phyloP scores from a whole-genome alignment of 148 eudicot genomes.

The Rhododendron mucronatum region DNA sequence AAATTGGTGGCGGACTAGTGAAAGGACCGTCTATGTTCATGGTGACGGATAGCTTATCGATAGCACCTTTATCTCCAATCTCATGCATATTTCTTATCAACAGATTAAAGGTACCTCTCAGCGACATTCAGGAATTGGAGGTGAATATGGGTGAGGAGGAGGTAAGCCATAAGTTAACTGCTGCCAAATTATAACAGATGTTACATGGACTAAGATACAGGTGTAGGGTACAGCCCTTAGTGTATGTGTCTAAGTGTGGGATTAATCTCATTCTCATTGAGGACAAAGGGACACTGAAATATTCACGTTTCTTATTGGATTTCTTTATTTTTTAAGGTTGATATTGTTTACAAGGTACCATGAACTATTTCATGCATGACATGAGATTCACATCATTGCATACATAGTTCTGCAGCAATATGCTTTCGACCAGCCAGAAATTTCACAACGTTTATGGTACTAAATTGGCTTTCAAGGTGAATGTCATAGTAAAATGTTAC shows the following conservation, averaged over 20 bases:
- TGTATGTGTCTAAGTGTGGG: neutral
- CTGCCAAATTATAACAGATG: neutral
- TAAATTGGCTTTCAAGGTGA: neutral
- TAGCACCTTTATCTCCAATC: slow-evolving; percentile 4
- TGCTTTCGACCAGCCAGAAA: neutral
- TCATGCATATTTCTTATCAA: slow-evolving; percentile 1
- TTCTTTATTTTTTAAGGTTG: neutral
- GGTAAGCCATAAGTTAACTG: neutral
- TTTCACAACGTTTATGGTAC: neutral
- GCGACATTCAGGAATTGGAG: neutral
- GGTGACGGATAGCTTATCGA: slow-evolving; percentile 6
- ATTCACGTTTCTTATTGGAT: neutral
- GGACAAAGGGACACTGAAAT: neutral
- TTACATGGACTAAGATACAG: neutral
- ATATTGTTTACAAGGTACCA: neutral
- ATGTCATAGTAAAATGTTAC: neutral
- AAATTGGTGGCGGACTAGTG: neutral
- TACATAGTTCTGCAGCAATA: neutral
- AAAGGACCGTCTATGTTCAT: slow-evolving; percentile 7
- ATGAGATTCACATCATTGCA: neutral
- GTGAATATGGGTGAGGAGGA: slow-evolving; percentile 8
- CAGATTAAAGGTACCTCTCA: neutral
- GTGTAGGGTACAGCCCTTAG: neutral
- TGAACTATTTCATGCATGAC: neutral
- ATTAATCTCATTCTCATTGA: neutral